phyloP scores from a whole-genome alignment of 2,329 filamentous ascomycete species.

The Ophiostoma angusticollis region DNA sequence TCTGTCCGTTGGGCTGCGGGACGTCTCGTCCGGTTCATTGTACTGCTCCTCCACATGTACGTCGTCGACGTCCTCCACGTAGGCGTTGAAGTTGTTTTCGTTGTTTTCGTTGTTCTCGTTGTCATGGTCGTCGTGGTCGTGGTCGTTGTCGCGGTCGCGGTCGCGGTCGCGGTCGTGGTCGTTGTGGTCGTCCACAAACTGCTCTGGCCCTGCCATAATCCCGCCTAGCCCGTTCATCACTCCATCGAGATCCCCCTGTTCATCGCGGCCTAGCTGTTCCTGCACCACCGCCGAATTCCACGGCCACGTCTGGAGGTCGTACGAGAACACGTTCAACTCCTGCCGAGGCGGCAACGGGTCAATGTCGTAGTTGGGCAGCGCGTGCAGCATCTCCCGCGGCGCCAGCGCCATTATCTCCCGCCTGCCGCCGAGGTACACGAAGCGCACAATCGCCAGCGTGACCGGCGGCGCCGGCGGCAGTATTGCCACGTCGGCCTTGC shows the following conservation, averaged over 20 bases:
- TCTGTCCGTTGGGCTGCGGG: not conserved
- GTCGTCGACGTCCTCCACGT: not conserved
- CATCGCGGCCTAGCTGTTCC: slow-evolving; percentile 3
- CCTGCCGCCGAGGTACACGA: slow-evolving; percentile 66
- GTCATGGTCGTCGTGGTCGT: not conserved
- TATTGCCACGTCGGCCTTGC: slow-evolving; percentile 23
- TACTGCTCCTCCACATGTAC: not conserved
- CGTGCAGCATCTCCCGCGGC: slow-evolving; percentile 50
- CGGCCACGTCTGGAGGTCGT: slow-evolving; percentile 28
- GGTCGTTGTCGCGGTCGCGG: not conserved
- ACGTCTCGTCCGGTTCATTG: not conserved
- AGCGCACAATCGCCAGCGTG: slow-evolving; percentile 49
- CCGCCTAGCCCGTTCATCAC: no score
- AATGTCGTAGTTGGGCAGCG: slow-evolving; percentile 58
- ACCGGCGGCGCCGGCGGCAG: slow-evolving; percentile 26
- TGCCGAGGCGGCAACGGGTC: slow-evolving; percentile 67
- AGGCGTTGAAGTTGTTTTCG: not conserved
- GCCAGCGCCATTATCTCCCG: slow-evolving; percentile 57
- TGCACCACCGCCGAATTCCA: slow-evolving; percentile 23
- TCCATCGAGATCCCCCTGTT: no score
- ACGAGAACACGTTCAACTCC: slow-evolving; percentile 38
- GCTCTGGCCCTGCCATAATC: no score
- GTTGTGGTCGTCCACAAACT: not conserved
- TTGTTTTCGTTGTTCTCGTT: not conserved
- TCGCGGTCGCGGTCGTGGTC: not conserved